Percentiles rank a stretch among this genome's conserved stretches.
phyloP scores from a whole-genome alignment of 371 early-diverging fungal species.

The Mortierella sp. region DNA sequence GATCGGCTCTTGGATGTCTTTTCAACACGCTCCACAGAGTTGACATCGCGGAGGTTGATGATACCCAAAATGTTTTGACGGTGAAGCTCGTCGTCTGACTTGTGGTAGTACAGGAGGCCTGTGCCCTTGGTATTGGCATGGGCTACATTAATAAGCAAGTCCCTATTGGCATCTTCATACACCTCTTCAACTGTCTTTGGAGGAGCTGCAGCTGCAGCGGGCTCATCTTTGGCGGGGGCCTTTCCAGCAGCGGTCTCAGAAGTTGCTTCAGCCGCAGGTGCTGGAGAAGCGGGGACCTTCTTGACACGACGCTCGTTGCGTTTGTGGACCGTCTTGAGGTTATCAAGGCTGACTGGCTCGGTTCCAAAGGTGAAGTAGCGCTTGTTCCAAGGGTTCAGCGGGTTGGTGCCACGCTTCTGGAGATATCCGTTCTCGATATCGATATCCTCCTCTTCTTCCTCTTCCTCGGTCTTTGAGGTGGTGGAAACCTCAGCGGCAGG shows the following conservation, averaged over 20 bases:
- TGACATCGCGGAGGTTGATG: conserved; percentile 61
- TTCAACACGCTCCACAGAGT: conserved; percentile 50
- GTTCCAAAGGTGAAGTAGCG: conserved; percentile 58
- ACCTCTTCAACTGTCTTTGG: conserved; percentile 48
- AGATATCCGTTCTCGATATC: conserved; percentile 57
- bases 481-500: conserved; percentile 18
- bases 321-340: conserved; percentile 58
- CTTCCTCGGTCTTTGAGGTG: conserved; percentile 32
- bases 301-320: conserved; percentile 58
- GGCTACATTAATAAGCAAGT: conserved; percentile 59
- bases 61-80: conserved; percentile 56
- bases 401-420: conserved; percentile 58
- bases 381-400: conserved; percentile 62
- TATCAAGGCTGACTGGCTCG: conserved; percentile 47
- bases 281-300: conserved; percentile 22
- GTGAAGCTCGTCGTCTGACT: conserved; percentile 54
- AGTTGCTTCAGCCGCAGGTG: conserved; percentile 19
- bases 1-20: conserved; percentile 58
- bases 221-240: conserved; percentile 37
- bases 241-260: conserved; percentile 45
- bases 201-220: conserved; percentile 13
- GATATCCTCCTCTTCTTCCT: conserved; percentile 43
- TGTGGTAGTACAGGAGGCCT: conserved; percentile 59
- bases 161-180: conserved; percentile 57
- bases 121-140: conserved; percentile 59